These are phyloP conservation scores for Talaromyces sp. DNA, from an alignment of 2,329 filamentous ascomycete species.

Conservation along the genomic window DNA sequence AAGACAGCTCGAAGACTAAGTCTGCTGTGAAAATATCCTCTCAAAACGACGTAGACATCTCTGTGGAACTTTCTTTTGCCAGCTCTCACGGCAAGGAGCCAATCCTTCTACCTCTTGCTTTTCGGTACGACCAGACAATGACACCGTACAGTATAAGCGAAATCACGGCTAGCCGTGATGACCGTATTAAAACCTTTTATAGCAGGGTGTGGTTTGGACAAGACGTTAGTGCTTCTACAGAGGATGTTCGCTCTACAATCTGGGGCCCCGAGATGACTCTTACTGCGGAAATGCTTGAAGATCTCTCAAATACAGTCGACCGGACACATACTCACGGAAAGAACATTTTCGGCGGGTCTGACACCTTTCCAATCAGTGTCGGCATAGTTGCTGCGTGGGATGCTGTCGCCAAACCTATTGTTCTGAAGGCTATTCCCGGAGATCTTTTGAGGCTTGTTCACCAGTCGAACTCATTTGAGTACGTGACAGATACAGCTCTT, in stretches of 20 bases:
- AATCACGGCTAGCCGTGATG: constrained; percentile 86
- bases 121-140: not conserved
- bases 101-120: not conserved
- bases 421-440: constrained; percentile 46
- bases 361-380: not conserved
- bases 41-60: not conserved
- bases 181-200: constrained; percentile 99
- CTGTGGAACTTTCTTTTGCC: not conserved
- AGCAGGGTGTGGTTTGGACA: constrained; percentile 92
- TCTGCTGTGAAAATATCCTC: not conserved
- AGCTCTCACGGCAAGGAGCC: not conserved
- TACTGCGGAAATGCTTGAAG: not conserved
- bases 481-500: constrained; percentile 91
- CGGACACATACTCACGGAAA: not conserved
- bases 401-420: not conserved
- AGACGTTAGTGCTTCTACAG: not conserved
- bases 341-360: not conserved
- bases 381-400: constrained; percentile 8
- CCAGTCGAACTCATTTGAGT: constrained; percentile 94
- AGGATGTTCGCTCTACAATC: not conserved
- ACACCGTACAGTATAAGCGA: not conserved
- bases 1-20: not conserved
- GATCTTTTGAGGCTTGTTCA: constrained; percentile 95
- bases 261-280: constrained; percentile 4
- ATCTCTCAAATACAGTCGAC: not conserved